phyloP scores from a whole-genome alignment of 192 early-diverging fungal species.

The Rhizoclosmatium globosum region DNA sequence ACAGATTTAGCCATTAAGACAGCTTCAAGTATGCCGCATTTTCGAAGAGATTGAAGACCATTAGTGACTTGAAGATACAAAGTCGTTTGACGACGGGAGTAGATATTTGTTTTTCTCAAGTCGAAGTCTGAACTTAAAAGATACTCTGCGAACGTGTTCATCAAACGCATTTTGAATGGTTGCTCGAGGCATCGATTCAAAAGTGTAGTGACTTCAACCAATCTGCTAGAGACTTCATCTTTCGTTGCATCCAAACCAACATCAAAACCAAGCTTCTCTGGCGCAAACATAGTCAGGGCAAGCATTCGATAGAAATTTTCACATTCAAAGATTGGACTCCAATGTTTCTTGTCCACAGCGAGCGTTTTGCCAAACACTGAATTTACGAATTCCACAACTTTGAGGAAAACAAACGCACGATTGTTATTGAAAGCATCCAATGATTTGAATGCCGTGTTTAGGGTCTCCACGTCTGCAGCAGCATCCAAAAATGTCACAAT shows the following conservation, averaged over 20 bases:
- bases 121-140: slow-evolving; percentile 11
- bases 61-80: slow-evolving; percentile 10
- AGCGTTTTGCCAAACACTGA: slow-evolving; percentile 3
- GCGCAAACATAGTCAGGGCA: slow-evolving; percentile 57
- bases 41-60: slow-evolving; percentile 35
- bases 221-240: slow-evolving; percentile 22
- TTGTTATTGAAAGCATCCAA: neutral
- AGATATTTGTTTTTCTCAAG: slow-evolving; percentile 8
- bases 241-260: slow-evolving; percentile 44
- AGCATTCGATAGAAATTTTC: slow-evolving; percentile 51
- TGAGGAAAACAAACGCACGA: slow-evolving; percentile 32
- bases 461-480: neutral
- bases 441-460: slow-evolving; percentile 16
- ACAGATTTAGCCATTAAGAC: neutral
- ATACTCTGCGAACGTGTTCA: slow-evolving; percentile 13
- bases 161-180: slow-evolving; percentile 6
- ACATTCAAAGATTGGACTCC: slow-evolving; percentile 37
- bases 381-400: slow-evolving; percentile 36
- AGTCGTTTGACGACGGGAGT: neutral
- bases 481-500: slow-evolving; percentile 3
- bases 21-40: slow-evolving; percentile 22
- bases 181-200: slow-evolving; percentile 9
- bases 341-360: neutral
- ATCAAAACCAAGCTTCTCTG: slow-evolving; percentile 43
- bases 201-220: slow-evolving; percentile 27